Evolutionary conservation across 2,329 filamentous ascomycete genomes (phyloP).

Genomic region (Aspergillus brasiliensis): DNA sequence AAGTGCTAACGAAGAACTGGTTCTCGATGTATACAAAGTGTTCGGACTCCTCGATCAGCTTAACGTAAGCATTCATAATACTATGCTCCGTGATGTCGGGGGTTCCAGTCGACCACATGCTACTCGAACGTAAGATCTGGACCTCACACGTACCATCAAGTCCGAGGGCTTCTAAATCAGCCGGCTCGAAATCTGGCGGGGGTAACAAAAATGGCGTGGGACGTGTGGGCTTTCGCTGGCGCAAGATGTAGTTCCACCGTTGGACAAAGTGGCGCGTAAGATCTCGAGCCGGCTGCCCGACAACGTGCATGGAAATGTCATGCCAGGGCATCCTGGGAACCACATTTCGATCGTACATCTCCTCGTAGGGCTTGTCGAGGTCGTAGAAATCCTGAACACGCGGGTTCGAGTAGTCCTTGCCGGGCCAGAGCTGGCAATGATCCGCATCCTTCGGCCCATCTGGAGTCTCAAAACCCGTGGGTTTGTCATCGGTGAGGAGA

Average conservation of each 20-base stretch:
- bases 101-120: conserved; percentile 88
- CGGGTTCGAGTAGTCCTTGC: conserved; percentile 98
- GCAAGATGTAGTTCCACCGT: conserved; percentile 94
- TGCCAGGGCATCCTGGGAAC: conserved; percentile 98
- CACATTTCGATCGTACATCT: conserved; percentile 94
- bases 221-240: conserved; percentile 87
- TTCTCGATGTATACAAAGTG: conserved; percentile 99
- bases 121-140: conserved; percentile 88
- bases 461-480: conserved; percentile 85
- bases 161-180: conserved; percentile 83
- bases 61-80: conserved; percentile 93
- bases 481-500: conserved; percentile 85
- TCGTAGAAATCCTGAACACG: conserved; percentile 93
- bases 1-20: conserved; percentile 96
- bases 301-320: conserved; percentile 95
- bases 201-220: conserved; percentile 92
- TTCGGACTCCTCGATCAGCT: conserved; percentile 91
- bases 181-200: conserved; percentile 84
- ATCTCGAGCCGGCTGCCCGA: conserved; percentile 92
- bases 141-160: conserved; percentile 94
- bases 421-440: conserved; percentile 93
- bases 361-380: conserved; percentile 91
- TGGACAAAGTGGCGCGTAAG: conserved; percentile 95
- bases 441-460: conserved; percentile 80
- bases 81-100: conserved; percentile 83